Conservation (phyloP, 2,329 filamentous ascomycete species). For the Trichoderma sp. region DNA sequence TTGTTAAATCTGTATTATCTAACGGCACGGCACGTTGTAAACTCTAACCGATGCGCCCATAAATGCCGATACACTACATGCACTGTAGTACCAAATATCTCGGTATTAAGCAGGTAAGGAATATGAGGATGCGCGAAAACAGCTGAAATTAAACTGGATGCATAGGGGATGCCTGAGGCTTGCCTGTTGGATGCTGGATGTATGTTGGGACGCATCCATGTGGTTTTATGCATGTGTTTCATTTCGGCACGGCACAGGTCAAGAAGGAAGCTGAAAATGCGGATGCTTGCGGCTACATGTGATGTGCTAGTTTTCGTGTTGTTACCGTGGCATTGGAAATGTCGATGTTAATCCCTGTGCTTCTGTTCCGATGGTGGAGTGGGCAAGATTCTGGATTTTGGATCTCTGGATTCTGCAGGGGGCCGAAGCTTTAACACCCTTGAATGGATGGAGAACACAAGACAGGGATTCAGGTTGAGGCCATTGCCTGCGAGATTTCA, state of each 20-base stretch:
- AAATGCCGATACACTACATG: neutral
- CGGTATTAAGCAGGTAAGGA: neutral
- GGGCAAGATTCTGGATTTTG: neutral
- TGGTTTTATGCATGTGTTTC: neutral
- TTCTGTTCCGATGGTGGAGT: neutral
- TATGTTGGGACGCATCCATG: neutral
- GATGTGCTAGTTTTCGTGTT: neutral
- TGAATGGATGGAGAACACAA: neutral
- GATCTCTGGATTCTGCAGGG: neutral
- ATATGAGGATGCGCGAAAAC: neutral
- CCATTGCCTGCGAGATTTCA: too few species aligned
- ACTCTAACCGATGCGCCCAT: neutral
- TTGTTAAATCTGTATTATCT: neutral
- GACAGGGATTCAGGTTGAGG: neutral
- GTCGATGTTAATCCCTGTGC: neutral
- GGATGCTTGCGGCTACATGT: neutral
- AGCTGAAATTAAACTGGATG: neutral
- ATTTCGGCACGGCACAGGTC: neutral
- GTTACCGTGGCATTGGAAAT: neutral
- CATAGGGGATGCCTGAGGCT: neutral
- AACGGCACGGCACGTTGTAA: neutral
- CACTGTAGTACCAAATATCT: neutral
- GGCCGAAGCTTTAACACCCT: neutral
- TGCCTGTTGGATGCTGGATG: neutral
- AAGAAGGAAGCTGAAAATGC: neutral